Evolutionary conservation across 371 early-diverging fungal genomes (phyloP).

Genomic region (Chytridium lagenaria): DNA sequence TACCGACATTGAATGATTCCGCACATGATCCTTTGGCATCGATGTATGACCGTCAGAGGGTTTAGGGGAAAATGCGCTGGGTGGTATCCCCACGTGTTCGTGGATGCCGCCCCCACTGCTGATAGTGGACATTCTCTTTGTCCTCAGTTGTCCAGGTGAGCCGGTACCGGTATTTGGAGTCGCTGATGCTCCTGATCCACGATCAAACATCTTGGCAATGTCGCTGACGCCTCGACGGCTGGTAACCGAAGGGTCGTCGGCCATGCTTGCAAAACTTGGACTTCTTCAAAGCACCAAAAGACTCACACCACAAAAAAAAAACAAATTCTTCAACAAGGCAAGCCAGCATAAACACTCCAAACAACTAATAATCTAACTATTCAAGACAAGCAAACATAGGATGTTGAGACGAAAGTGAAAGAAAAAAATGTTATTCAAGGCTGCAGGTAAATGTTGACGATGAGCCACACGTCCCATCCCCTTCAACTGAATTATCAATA

Average conservation of each 20-base stretch:
- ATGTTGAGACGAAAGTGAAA: too few species aligned
- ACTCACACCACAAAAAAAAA: background rate
- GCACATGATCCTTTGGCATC: background rate
- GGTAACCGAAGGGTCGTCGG: background rate
- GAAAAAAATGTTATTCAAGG: too few species aligned
- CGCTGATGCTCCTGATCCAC: background rate
- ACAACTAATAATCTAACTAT: too few species aligned
- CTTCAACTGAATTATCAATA: background rate
- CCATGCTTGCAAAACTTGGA: background rate
- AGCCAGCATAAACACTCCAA: too few species aligned
- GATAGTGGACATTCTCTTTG: background rate
- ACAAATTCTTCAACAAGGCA: too few species aligned
- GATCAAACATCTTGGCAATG: constrained; percentile 17
- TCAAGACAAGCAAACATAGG: too few species aligned
- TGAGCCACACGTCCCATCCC: constrained; percentile 16
- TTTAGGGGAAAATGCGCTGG: background rate
- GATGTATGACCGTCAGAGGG: background rate
- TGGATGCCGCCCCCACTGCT: background rate
- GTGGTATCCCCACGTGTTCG: constrained; percentile 5
- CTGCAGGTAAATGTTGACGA: constrained; percentile 3
- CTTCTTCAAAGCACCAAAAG: background rate
- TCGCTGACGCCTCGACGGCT: background rate
- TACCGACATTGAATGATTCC: too few species aligned
- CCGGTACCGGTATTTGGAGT: background rate
- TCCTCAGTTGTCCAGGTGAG: background rate